phyloP scores from a whole-genome alignment of 306 rosid genomes.

The Biancaea sappan region DNA sequence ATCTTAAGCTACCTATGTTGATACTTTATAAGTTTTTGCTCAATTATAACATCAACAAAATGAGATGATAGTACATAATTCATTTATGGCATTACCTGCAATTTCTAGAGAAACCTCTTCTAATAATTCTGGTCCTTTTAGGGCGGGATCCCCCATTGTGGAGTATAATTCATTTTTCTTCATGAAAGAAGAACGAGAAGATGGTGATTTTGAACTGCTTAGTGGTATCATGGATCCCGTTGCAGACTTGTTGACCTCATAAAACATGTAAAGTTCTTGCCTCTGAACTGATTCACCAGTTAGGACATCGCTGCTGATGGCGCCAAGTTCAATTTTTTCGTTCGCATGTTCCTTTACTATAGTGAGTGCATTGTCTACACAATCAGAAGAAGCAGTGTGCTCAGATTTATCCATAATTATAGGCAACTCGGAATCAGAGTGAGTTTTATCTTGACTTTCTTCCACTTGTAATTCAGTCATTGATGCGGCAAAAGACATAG shows the following conservation, averaged over 20 bases:
- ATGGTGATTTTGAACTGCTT: slow-evolving; percentile 43
- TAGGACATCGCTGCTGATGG: slow-evolving; percentile 35
- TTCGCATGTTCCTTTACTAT: slow-evolving; percentile 34
- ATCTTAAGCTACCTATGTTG: slow-evolving; percentile 27
- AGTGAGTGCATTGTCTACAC: slow-evolving; percentile 32
- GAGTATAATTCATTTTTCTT: slow-evolving; percentile 45
- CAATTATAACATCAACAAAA: slow-evolving; percentile 22
- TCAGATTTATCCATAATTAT: slow-evolving; percentile 33
- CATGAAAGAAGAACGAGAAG: slow-evolving; percentile 43
- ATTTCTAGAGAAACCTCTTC: slow-evolving; percentile 40
- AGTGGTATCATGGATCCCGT: slow-evolving; percentile 38
- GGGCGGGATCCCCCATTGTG: slow-evolving; percentile 33
- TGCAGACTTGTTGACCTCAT: slow-evolving; percentile 47
- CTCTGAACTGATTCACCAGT: slow-evolving; percentile 62
- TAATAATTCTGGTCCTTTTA: slow-evolving; percentile 40
- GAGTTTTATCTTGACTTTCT: slow-evolving; percentile 48
- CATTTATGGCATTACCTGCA: slow-evolving; percentile 55
- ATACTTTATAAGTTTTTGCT: slow-evolving; percentile 21
- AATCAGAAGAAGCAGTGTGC: slow-evolving; percentile 37
- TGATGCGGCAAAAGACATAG: slow-evolving; percentile 51
- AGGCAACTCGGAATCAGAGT: slow-evolving; percentile 50
- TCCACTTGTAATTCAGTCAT: slow-evolving; percentile 53
- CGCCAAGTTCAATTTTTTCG: slow-evolving; percentile 43
- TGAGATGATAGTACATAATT: slow-evolving; percentile 28
- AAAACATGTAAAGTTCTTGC: slow-evolving; percentile 83